A percentile compares a stretch with the other conserved stretches of the same genome.
Evolutionary conservation across 2,329 filamentous ascomycete species (phyloP).

Genomic region (Onygenales sp.): DNA sequence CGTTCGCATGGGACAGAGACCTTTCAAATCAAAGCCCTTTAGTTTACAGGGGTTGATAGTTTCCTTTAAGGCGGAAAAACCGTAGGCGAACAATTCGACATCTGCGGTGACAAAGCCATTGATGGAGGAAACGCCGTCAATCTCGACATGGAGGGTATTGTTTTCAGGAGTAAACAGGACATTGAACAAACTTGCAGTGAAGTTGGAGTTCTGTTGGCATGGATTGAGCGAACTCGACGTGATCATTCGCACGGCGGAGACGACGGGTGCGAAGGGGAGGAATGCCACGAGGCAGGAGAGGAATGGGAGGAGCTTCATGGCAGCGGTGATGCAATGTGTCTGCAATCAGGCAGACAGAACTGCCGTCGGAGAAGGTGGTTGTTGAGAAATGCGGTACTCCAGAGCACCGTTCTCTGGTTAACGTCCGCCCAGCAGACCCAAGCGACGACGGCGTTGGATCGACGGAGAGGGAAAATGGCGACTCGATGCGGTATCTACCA

Average conservation of each 20-base stretch:
- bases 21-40: conserved; percentile 47
- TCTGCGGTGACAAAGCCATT: conserved; percentile 73
- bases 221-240: conserved; percentile 74
- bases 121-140: conserved; percentile 75
- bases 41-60: conserved; percentile 64
- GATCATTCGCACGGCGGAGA: conserved; percentile 58
- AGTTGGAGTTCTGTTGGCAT: conserved; percentile 75
- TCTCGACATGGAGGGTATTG: conserved; percentile 60
- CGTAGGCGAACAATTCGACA: conserved; percentile 70
- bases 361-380: not conserved
- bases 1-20: conserved; percentile 84
- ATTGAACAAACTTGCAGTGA: conserved; percentile 82
- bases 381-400: conserved; percentile 19
- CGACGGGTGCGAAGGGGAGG: conserved; percentile 35
- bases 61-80: conserved; percentile 59
- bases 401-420: conserved; percentile 22
- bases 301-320: conserved; percentile 22
- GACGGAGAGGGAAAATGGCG: not conserved
- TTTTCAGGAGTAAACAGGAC: conserved; percentile 59
- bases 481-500: not conserved
- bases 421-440: conserved; percentile 13
- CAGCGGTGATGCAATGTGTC: conserved; percentile 20
- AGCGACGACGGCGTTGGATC: not conserved
- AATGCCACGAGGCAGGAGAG: conserved; percentile 30
- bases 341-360: not conserved